phyloP scores from a whole-genome alignment of 805 yeast species.

The Cyberlindnera maclurae region DNA sequence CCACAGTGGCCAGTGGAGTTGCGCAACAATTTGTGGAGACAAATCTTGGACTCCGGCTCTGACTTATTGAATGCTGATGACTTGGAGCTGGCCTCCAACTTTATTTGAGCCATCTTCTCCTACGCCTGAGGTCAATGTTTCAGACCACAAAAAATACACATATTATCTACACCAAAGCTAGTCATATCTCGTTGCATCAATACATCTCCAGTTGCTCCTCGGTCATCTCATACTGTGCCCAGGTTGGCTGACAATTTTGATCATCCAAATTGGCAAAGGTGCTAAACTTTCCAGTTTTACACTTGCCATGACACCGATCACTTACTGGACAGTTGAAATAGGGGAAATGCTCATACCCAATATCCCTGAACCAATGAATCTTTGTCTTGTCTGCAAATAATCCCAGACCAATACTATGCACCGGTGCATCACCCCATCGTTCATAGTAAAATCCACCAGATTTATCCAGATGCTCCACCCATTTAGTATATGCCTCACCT shows the following conservation, averaged over 20 bases:
- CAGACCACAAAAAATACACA: too few relatives aligned
- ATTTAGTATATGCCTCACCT: conserved; percentile 54
- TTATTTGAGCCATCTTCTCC: too few relatives aligned
- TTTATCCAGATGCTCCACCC: conserved; percentile 56
- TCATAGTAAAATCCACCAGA: conserved; percentile 84
- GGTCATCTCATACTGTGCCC: conserved; percentile 46
- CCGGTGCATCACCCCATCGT: conserved; percentile 94
- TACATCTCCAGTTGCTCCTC: conserved; percentile 24
- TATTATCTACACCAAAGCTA: too few relatives aligned
- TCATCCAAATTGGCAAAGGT: conserved; percentile 42
- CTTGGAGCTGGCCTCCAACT: conserved; percentile 31
- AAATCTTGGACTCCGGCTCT: conserved; percentile 40
- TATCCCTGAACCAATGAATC: conserved; percentile 84
- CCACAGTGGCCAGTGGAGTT: conserved; percentile 58
- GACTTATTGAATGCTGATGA: conserved; percentile 68
- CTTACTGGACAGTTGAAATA: conserved; percentile 69
- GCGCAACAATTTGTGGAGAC: conserved; percentile 42
- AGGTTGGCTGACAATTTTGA: conserved; percentile 70
- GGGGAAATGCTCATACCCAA: conserved; percentile 72
- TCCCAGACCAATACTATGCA: conserved; percentile 68
- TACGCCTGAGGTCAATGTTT: too few relatives aligned
- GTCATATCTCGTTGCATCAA: conserved; percentile 2
- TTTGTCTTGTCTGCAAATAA: conserved; percentile 61
- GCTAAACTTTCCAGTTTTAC: conserved; percentile 50
- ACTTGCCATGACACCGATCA: conserved; percentile 39